Percentiles rank a stretch among this genome's conserved stretches.
These are phyloP conservation scores for Rhodotorula sp. DNA, from an alignment of 1,284 basidiomycete genomes.

Conservation along the genomic window DNA sequence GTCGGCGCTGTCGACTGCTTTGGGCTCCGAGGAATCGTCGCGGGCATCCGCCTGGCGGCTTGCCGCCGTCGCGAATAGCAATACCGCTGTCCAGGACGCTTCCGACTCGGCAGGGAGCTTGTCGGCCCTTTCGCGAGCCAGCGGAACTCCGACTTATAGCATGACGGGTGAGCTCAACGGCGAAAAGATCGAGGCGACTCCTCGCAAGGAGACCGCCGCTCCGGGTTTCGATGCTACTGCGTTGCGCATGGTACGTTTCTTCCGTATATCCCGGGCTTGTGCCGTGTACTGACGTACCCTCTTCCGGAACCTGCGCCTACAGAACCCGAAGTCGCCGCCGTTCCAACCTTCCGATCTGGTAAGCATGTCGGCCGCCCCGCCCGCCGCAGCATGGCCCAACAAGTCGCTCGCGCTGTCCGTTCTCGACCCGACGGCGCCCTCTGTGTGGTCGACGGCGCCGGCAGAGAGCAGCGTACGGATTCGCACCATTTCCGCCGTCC, in stretches of 20 bases:
- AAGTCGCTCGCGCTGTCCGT: slow-evolving; percentile 26
- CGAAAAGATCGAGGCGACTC: slow-evolving; percentile 51
- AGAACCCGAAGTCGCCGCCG: slow-evolving; percentile 15
- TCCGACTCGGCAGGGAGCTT: background rate
- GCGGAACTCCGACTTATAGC: background rate
- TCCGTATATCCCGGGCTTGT: no score
- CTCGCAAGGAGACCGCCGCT: slow-evolving; percentile 29
- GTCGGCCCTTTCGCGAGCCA: background rate
- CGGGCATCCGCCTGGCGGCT: slow-evolving; percentile 7
- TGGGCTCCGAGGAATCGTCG: background rate
- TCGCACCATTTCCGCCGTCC: slow-evolving; percentile 23
- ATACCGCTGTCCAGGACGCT: background rate
- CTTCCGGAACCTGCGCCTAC: background rate
- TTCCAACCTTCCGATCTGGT: slow-evolving; percentile 19
- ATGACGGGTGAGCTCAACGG: slow-evolving; percentile 63
- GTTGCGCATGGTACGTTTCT: slow-evolving; percentile 10
- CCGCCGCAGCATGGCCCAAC: slow-evolving; percentile 22
- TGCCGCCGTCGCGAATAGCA: background rate
- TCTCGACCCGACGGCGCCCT: slow-evolving; percentile 33
- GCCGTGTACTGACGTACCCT: background rate
- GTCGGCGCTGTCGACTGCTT: background rate
- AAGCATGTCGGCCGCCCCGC: slow-evolving; percentile 6
- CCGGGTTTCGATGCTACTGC: slow-evolving; percentile 17
- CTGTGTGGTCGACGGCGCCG: slow-evolving; percentile 33
- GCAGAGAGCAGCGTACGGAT: slow-evolving; percentile 21